Percentiles rank a stretch among this genome's conserved stretches.
Conservation (phyloP, 257 asterid genomes). For the Primulina tabacum region DNA sequence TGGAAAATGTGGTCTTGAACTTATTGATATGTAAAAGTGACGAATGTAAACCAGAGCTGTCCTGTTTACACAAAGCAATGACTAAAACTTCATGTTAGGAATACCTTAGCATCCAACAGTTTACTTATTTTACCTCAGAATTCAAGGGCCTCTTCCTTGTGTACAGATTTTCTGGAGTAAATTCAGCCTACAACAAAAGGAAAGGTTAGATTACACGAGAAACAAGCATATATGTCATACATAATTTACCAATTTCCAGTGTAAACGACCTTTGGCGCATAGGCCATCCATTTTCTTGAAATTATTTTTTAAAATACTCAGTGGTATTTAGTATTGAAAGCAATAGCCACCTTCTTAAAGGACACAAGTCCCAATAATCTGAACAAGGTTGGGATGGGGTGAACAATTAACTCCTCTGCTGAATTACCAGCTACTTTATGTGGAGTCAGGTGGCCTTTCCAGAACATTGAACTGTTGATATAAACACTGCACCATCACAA, state of each 20-base stretch:
- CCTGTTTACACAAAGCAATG: no score
- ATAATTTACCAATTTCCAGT: no score
- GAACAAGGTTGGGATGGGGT: constrained; percentile 87
- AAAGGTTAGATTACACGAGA: no score
- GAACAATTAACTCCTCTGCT: constrained; percentile 63
- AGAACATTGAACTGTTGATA: constrained; percentile 77
- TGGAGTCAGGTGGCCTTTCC: constrained; percentile 55
- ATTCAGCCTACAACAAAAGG: constrained; percentile 26
- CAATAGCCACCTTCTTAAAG: constrained; percentile 59
- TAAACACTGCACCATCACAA: constrained; percentile 36
- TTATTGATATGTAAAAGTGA: constrained; percentile 42
- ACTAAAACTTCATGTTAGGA: no score
- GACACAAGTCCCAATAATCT: constrained; percentile 77
- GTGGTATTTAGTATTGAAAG: no score
- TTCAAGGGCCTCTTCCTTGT: constrained; percentile 79
- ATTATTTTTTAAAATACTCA: no score
- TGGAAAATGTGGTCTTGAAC: constrained; percentile 41
- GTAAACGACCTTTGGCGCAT: no score
- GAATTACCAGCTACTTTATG: constrained; percentile 63
- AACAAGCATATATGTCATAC: no score
- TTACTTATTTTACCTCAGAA: constrained; percentile 33
- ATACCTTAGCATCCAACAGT: no score
- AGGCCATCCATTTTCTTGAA: no score
- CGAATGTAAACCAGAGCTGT: constrained; percentile 44
- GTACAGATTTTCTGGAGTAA: constrained; percentile 77